Base-by-base conservation (phyloP, 768 basidiomycete species). In the Nevesoporus exiguus region DNA sequence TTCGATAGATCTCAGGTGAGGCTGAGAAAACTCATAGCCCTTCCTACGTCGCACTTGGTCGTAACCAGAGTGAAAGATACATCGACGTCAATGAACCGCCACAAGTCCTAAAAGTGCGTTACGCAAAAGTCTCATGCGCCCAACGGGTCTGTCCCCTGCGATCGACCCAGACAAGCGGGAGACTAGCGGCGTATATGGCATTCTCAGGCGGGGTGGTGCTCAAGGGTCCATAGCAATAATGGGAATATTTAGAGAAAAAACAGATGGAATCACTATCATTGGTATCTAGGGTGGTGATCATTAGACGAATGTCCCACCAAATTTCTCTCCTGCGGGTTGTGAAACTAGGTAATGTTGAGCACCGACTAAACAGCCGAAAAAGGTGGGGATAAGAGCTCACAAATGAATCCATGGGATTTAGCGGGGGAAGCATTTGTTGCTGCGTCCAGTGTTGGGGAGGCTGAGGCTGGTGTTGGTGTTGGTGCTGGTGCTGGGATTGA, bases 361-460 rank as follows among this genome's bases (percentile, higher is more conserved):
- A 47, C 54, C 40, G 41, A 48, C 24, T 24, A 22, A 58, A 51
- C 43, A 19, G 13, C 4, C 49, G 22, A 43, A 53, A 22, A 41
- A 33, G 3, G 19, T n/a, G 44, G 48, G 31, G 37, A 47, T 14
- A 7, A 39, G 14, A 73, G n/a, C 85, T 74, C 70, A 90, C 88
- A 68, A 81, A 89, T 52, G 85, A 68, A 43, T 88, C 84, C 65
- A 85, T 75, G 14, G 80, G 74, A 60, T 84, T 80, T 47, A 78
- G 60, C 19, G 79, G 74, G 25, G 75, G 67, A 51, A 77, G 62
- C 56, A 78, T 65, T 17, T 70, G 69, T 36, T 77, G 65, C n/a
- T 78, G 73, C 47, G 74, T 73, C 85, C 84, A 86, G 49, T 83
- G 81, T 46, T 74, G 73, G 10, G 51, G 15, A 5, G 45, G 42